These are phyloP conservation scores for Gautieria morchelliformis DNA, from an alignment of 768 basidiomycete species.

Conservation along the genomic window DNA sequence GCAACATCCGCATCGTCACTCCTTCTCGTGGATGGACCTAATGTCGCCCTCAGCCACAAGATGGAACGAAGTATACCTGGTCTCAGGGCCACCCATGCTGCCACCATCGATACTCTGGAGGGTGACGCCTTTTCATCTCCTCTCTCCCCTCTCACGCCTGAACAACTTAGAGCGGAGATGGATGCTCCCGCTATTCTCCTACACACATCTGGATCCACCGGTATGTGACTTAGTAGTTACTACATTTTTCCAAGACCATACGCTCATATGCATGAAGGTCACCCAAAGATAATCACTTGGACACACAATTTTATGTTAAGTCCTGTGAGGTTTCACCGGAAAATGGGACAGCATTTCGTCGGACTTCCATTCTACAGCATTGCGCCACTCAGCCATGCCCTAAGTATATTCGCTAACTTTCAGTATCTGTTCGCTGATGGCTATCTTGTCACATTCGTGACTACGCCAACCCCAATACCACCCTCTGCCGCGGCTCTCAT, in stretches of 20 bases:
- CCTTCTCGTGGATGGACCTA: background rate
- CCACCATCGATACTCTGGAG: background rate
- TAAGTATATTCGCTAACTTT: background rate
- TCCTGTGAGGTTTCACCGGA: background rate
- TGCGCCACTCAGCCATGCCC: background rate
- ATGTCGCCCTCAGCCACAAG: background rate
- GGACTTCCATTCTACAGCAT: background rate
- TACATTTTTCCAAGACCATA: background rate
- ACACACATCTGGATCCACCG: conserved; percentile 2
- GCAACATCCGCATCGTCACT: background rate
- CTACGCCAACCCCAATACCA: background rate
- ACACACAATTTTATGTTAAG: background rate
- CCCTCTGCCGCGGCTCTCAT: background rate
- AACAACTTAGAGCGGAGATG: background rate
- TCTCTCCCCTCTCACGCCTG: background rate
- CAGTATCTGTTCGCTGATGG: background rate
- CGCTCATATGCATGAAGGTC: background rate
- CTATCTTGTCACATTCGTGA: background rate
- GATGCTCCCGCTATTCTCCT: background rate
- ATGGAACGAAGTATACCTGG: background rate
- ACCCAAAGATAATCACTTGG: background rate
- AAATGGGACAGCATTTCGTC: background rate
- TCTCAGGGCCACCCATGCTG: background rate
- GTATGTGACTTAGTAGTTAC: background rate
- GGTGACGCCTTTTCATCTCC: background rate